Evolutionary conservation across 495 filamentous ascomycete genomes (phyloP).

Genomic region (Astrothelium subdiscretum): DNA sequence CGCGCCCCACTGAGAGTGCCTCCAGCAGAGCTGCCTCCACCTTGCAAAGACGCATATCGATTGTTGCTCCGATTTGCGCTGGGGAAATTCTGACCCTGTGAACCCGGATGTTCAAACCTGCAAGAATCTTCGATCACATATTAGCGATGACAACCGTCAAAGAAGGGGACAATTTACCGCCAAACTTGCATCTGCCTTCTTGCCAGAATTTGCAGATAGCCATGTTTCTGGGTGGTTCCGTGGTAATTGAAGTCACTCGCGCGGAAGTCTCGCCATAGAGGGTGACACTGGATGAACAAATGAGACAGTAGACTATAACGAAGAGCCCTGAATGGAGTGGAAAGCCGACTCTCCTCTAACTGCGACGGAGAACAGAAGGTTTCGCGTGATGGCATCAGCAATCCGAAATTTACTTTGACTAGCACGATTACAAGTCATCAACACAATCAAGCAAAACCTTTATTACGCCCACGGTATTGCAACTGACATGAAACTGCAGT

Average conservation of each 20-base stretch:
- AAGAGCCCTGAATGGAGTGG: too few species aligned
- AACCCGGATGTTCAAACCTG: background rate
- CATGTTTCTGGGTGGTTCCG: background rate
- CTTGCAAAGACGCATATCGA: background rate
- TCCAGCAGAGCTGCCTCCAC: background rate
- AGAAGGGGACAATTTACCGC: background rate
- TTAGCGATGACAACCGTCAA: background rate
- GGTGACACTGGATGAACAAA: too few species aligned
- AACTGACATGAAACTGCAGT: too few species aligned
- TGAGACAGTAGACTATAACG: too few species aligned
- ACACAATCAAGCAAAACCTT: too few species aligned
- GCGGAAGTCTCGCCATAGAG: background rate
- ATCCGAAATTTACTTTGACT: too few species aligned
- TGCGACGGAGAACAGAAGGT: too few species aligned
- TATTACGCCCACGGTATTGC: too few species aligned
- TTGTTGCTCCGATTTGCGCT: background rate
- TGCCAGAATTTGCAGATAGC: background rate
- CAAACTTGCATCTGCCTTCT: conserved; percentile 1
- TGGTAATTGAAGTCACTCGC: background rate
- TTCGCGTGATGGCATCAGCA: too few species aligned
- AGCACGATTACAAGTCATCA: too few species aligned
- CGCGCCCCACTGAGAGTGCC: too few species aligned
- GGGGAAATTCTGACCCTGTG: background rate
- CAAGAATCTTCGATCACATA: background rate
- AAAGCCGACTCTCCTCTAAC: too few species aligned